These are phyloP conservation scores for Schizophyllum commune DNA, from an alignment of 1,284 basidiomycete genomes.

Conservation along the genomic window DNA sequence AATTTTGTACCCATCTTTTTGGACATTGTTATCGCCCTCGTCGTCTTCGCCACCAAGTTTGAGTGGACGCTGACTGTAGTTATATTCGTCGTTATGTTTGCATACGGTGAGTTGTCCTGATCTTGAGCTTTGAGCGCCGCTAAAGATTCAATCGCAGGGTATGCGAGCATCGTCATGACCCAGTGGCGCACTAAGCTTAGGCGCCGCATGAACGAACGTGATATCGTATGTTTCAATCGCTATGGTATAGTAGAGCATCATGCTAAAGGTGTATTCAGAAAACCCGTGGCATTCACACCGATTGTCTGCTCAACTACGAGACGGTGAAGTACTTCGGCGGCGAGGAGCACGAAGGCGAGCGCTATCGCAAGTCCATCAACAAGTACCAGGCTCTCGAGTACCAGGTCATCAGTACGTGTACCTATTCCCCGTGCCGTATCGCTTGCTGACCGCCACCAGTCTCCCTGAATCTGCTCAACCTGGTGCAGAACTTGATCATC, in stretches of 20 bases:
- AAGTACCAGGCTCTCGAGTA: slow-evolving; percentile 74
- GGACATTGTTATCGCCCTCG: slow-evolving; percentile 65
- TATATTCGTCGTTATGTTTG: slow-evolving; percentile 69
- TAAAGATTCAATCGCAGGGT: slow-evolving; percentile 32
- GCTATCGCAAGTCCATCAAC: slow-evolving; percentile 68
- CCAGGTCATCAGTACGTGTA: slow-evolving; percentile 56
- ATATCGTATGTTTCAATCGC: slow-evolving; percentile 47
- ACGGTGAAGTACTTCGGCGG: slow-evolving; percentile 83
- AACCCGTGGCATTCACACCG: slow-evolving; percentile 73
- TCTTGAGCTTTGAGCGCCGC: background rate
- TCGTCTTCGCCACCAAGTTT: slow-evolving; percentile 57
- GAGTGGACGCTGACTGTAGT: slow-evolving; percentile 64
- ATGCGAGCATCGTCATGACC: slow-evolving; percentile 60
- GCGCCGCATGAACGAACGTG: slow-evolving; percentile 71
- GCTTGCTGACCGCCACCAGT: slow-evolving; percentile 29
- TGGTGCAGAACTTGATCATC: slow-evolving; percentile 76
- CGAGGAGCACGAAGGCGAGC: slow-evolving; percentile 70
- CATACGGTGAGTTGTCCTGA: slow-evolving; percentile 52
- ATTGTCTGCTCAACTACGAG: slow-evolving; percentile 76
- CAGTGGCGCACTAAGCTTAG: slow-evolving; percentile 65
- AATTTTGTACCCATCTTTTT: slow-evolving; percentile 75
- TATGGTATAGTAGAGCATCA: no score
- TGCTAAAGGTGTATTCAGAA: slow-evolving; percentile 34
- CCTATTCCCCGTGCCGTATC: slow-evolving; percentile 2
- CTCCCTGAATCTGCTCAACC: slow-evolving; percentile 64